These are phyloP conservation scores for Fusarium begoniae DNA, from an alignment of 2,329 filamentous ascomycete genomes.

Conservation along the genomic window DNA sequence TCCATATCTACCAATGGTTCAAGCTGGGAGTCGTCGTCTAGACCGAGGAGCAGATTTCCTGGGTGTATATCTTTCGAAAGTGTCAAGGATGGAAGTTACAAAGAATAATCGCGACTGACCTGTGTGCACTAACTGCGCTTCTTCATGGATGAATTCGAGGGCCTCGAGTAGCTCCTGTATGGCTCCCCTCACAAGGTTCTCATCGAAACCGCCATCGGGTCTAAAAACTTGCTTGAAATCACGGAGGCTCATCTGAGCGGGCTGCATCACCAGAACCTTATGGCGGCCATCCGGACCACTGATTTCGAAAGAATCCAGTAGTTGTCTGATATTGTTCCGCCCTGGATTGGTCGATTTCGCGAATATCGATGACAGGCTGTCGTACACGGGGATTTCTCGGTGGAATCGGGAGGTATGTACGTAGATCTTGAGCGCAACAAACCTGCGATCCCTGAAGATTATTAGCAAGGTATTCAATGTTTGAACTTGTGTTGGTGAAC, in stretches of 20 bases:
- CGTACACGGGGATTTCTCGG: slow-evolving; percentile 33
- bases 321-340: slow-evolving; percentile 26
- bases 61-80: slow-evolving; percentile 38
- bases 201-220: slow-evolving; percentile 29
- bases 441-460: slow-evolving; percentile 23
- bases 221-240: slow-evolving; percentile 46
- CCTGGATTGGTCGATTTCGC: not conserved
- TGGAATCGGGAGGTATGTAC: slow-evolving; percentile 34
- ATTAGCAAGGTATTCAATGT: no score
- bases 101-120: slow-evolving; percentile 30
- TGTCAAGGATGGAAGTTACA: not conserved
- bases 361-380: not conserved
- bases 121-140: slow-evolving; percentile 46
- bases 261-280: slow-evolving; percentile 33
- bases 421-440: slow-evolving; percentile 47
- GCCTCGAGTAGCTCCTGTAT: slow-evolving; percentile 44
- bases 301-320: slow-evolving; percentile 36
- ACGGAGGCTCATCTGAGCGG: slow-evolving; percentile 44
- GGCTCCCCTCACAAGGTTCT: slow-evolving; percentile 45
- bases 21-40: slow-evolving; percentile 35
- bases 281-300: slow-evolving; percentile 34
- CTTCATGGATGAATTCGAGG: slow-evolving; percentile 48
- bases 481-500: no score
- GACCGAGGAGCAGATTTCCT: slow-evolving; percentile 38
- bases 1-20: slow-evolving; percentile 35